Evolutionary conservation across 345 rosid species (phyloP), one percentile per base, ranked within the genome.

Genomic region (Laguncularia racemosa): DNA sequence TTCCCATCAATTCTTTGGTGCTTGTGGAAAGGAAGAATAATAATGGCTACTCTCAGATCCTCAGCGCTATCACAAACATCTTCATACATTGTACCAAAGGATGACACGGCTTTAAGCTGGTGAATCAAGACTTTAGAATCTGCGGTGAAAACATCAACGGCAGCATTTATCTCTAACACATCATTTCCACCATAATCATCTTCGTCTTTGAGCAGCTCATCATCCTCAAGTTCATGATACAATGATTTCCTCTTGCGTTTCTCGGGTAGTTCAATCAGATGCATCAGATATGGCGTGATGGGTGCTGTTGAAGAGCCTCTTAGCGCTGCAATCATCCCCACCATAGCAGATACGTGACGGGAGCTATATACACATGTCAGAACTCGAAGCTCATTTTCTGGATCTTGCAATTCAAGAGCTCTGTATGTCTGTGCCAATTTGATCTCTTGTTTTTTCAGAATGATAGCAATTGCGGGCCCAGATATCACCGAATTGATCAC

Each of bases 101-200:
- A 64, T 3, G 95, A 78, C 3, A 91, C 98, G 12, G 79, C 72
- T 60, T 88, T 91, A 9, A 67, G 52, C 50, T 84, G 92, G 50
- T 64, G 80, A 71, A 83, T 68, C 57, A 78, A 6, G 21, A 79
- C 51, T 51, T 76, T 77, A 48, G 74, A 82, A 23, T 82, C 86
- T 43, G 52, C 23, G 0, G 84, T 68, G 47, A 76, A 84, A 3
- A 78, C 69, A 57, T 88, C 98, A 21, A 88, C 73, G 0, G 83
- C 75, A 6, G 88, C 81, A n/a, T 80, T 91, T 55, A 67, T 60
- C 61, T 67, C 71, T 44, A 88, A 48, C 18, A 77, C 89, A 38
- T 91, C 97, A 20, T 88, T 84, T 10, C 84, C 84, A 0, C 96
- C 96, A 2, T 83, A 91, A 53, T 88, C 88, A 18, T 85, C 96